Base-by-base conservation (phyloP, 306 rosid species). In the Trichosanthes truncata region DNA sequence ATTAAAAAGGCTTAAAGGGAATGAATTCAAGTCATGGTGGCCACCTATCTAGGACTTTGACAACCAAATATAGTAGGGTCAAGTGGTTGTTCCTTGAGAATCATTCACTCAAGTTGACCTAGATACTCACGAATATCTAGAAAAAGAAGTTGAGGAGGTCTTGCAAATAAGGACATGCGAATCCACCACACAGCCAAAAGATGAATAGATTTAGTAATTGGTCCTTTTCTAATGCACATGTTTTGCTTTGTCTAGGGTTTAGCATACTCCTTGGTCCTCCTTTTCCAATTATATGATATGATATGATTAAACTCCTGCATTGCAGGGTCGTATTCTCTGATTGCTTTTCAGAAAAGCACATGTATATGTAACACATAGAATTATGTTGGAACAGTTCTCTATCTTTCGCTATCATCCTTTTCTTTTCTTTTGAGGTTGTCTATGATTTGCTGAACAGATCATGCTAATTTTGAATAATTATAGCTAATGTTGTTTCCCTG, bases 281-380 rank as follows among this genome's bases (percentile, higher is more conserved):
- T 69, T 46, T 73, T 9, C 62, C 45, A 23, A 26, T 72, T 46
- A 23, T 7, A 25, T 48, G 41, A 48, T 7, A 25, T 48, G 41
- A 48, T 65, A 35, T 46, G 77, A 74, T 74, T 74, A 48, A 49
- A 14, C 7, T 74, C 61, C 62, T 41, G 29, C 45, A 17, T 52
- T 49, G 60, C 49, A 74, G 78, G 78, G 62, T 51, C 78, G 49
- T 74, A 74, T 26, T 74, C 78, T 74, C 78, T 49, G 26, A 74
- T 73, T 74, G 26, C 78, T 74, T 51, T 74, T 74, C 78, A 29
- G 56, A 48, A 74, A 74, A 74, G 17, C 46, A 31, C 61, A 48
- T 74, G 61, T 15, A 31, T 49, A 49, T 74, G 62, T 18, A 74
- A 49, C 61, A 49, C 59, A 74, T 31, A 43, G 9, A 26, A 51